Evolutionary conservation across 768 basidiomycete species (phyloP), one percentile per base, ranked within the genome.

Genomic region (Russula brevipes): DNA sequence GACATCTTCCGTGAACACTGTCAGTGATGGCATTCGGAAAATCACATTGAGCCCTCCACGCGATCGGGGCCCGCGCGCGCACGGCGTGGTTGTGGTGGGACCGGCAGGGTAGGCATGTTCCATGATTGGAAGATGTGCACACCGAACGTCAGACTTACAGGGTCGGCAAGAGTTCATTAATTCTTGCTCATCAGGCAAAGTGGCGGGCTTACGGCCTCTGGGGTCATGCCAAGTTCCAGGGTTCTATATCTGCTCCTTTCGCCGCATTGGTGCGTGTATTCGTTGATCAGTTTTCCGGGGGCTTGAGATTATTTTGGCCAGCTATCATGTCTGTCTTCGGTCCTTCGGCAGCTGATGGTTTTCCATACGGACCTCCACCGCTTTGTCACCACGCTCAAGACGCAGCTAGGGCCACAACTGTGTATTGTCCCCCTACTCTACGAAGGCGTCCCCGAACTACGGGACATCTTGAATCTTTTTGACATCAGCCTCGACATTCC

Each of bases 151-250:
- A 36, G 24, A 33, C 17, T 50, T 33, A n/a, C 63, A 81, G 87
- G 11, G 82, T 85, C n/a, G 87, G 86, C n/a, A 89, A 89, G 72
- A 88, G 85, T 65, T 86, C 86, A 0, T 80, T 89, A 60, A 78
- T 89, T 59, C 75, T 88, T 31, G 83, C 79, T 5, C 82, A 88
- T 65, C 87, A 89, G 71, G 85, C 86, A 5, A 84, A 83, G 70
- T 89, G 87, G 87, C 73, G 87, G 74, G 74, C 74, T 14, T 86
- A 87, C 66, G 87, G 87, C 4, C 77, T 88, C 5, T 89, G 87
- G 87, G 87, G 87, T 14, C 86, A 88, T 65, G 86, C 87, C 7
- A 88, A 88, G 73, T 88, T 88, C 65, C 83, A 86, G 67, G 81
- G 76, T 54, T 77, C 79, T 6, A 83, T 86, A 58, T 81, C 85